phyloP scores from a whole-genome alignment of 2,329 filamentous ascomycete genomes.

The Lasiodiplodia sp. region DNA sequence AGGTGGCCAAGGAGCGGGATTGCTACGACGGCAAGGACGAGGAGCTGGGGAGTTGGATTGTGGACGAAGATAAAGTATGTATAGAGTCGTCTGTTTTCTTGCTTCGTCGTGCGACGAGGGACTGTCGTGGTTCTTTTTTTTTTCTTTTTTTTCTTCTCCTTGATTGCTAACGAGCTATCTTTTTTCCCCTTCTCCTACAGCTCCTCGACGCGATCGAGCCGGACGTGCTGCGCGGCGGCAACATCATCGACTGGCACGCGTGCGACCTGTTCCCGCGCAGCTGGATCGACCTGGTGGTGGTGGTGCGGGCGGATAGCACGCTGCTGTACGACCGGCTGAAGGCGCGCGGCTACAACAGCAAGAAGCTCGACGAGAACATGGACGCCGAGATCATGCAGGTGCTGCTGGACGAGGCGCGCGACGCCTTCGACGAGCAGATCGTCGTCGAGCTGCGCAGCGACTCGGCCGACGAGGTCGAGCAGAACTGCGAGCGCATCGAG shows the following conservation, averaged over 20 bases:
- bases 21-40: constrained; percentile 91
- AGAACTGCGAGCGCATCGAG: constrained; percentile 84
- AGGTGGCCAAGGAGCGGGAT: constrained; percentile 85
- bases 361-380: constrained; percentile 93
- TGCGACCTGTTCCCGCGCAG: constrained; percentile 93
- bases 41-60: constrained; percentile 85
- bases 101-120: too few relatives aligned
- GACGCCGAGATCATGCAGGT: constrained; percentile 99
- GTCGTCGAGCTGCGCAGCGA: constrained; percentile 90
- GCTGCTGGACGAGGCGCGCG: constrained; percentile 85
- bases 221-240: constrained; percentile 75
- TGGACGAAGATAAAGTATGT: constrained; percentile 91
- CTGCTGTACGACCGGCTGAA: constrained; percentile 84
- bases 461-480: constrained; percentile 81
- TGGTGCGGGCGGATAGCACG: constrained; percentile 81
- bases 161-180: not conserved
- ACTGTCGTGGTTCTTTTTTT: not conserved
- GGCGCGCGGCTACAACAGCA: constrained; percentile 79
- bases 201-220: constrained; percentile 89
- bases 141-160: not conserved
- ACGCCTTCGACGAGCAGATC: constrained; percentile 85
- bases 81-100: not conserved
- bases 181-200: constrained; percentile 49
- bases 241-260: constrained; percentile 96
- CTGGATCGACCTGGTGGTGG: constrained; percentile 95